Evolutionary conservation across 768 basidiomycete genomes (phyloP).

Genomic region (Cyathus striatus): DNA sequence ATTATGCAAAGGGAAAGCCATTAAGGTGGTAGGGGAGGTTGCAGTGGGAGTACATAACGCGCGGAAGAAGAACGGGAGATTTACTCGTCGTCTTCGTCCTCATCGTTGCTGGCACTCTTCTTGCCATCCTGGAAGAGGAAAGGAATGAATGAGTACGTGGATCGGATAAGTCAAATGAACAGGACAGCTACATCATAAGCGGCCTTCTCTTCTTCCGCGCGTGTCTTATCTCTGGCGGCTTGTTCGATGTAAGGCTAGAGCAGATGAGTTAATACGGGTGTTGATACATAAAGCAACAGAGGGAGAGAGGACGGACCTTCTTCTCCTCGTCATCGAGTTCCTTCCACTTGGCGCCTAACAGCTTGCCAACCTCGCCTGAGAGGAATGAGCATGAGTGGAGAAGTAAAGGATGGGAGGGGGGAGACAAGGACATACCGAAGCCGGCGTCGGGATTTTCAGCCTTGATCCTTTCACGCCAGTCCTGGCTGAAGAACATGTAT

Average conservation of each 20-base stretch:
- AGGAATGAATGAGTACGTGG: conserved; percentile 1
- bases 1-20: too few relatives aligned
- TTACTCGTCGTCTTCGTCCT: conserved; percentile 26
- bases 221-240: conserved; percentile 81
- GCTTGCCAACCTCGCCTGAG: conserved; percentile 94
- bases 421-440: conserved; percentile 59
- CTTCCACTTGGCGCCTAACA: conserved; percentile 97
- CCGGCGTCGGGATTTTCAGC: conserved; percentile 90
- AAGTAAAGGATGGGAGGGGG: conserved; percentile 2
- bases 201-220: conserved; percentile 79
- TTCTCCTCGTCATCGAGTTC: conserved; percentile 88
- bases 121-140: conserved; percentile 18
- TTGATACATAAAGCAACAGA: too few relatives aligned
- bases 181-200: conserved; percentile 38
- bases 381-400: conserved; percentile 7
- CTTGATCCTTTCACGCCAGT: conserved; percentile 95
- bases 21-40: too few relatives aligned
- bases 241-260: conserved; percentile 87
- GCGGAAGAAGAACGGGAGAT: too few relatives aligned
- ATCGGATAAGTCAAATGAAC: neutral
- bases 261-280: too few relatives aligned
- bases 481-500: conserved; percentile 99
- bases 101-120: conserved; percentile 24
- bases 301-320: too few relatives aligned
- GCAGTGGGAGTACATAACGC: too few relatives aligned